These are phyloP conservation scores for Xenosphaeropsis pyriputrescens DNA, from an alignment of 2,329 filamentous ascomycete species.

Conservation along the genomic window DNA sequence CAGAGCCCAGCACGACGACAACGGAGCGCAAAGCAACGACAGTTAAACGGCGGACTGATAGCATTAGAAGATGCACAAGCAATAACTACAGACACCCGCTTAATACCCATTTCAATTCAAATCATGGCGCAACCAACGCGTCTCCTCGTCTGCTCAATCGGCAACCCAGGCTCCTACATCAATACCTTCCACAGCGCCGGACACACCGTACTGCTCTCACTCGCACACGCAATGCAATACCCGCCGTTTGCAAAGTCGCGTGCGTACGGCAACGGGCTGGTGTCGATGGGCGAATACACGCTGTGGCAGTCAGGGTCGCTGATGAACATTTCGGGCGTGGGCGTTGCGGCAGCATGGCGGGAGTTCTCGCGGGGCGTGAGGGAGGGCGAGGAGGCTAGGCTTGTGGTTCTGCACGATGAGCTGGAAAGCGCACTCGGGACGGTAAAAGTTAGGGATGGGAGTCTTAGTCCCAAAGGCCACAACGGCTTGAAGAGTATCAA, in stretches of 20 bases:
- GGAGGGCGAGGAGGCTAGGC: constrained; percentile 20
- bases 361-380: constrained; percentile 30
- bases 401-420: constrained; percentile 84
- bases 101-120: not conserved
- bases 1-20: no score
- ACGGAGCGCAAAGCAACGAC: no score
- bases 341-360: constrained; percentile 51
- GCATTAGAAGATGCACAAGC: no score
- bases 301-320: constrained; percentile 60
- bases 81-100: no score
- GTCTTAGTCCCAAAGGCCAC: constrained; percentile 52
- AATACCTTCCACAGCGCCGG: constrained; percentile 79
- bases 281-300: constrained; percentile 38
- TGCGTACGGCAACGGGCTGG: constrained; percentile 31
- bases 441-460: constrained; percentile 48
- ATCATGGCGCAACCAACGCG: constrained; percentile 20
- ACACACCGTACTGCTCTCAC: constrained; percentile 55
- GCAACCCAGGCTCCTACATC: constrained; percentile 65
- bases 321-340: constrained; percentile 77
- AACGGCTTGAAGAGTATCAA: constrained; percentile 61
- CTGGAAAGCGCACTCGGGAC: constrained; percentile 58
- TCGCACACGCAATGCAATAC: constrained; percentile 22
- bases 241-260: constrained; percentile 32
- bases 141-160: constrained; percentile 74
- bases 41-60: no score